Evolutionary conservation across 352 stramenopile species (phyloP).

Genomic region (Pythium phragmitis): DNA sequence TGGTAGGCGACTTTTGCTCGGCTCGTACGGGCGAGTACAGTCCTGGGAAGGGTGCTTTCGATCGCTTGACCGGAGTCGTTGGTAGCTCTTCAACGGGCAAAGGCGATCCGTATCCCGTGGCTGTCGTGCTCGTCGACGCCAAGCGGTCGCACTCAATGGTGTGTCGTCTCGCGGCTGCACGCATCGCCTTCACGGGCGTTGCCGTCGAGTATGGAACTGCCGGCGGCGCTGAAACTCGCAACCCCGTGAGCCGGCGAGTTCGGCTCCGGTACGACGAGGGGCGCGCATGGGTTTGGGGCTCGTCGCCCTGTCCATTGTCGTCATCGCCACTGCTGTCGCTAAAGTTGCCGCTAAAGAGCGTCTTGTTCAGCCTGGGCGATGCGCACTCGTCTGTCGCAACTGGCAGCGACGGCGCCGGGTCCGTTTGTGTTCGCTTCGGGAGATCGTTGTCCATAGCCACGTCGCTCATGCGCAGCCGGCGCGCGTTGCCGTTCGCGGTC

Average conservation of each 20-base stretch:
- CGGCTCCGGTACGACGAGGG: constrained; percentile 24
- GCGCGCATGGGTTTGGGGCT: not conserved
- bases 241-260: constrained; percentile 13
- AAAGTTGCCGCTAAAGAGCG: constrained; percentile 26
- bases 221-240: constrained; percentile 12
- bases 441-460: constrained; percentile 17
- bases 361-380: constrained; percentile 26
- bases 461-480: constrained; percentile 21
- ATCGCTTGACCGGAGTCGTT: constrained; percentile 11
- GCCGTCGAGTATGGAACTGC: constrained; percentile 7
- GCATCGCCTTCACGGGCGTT: constrained; percentile 22
- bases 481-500: constrained; percentile 7
- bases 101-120: constrained; percentile 7
- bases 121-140: not conserved
- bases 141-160: constrained; percentile 11
- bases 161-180: constrained; percentile 14
- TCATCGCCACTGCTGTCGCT: constrained; percentile 20
- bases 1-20: not conserved
- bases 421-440: not conserved
- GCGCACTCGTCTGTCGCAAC: not conserved
- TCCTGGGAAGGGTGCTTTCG: constrained; percentile 19
- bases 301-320: constrained; percentile 1
- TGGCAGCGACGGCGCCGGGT: not conserved
- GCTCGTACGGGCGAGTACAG: constrained; percentile 26
- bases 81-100: constrained; percentile 10